Base-by-base conservation (phyloP, 2,329 filamentous ascomycete genomes). In the Malbranchea zuffiana region DNA sequence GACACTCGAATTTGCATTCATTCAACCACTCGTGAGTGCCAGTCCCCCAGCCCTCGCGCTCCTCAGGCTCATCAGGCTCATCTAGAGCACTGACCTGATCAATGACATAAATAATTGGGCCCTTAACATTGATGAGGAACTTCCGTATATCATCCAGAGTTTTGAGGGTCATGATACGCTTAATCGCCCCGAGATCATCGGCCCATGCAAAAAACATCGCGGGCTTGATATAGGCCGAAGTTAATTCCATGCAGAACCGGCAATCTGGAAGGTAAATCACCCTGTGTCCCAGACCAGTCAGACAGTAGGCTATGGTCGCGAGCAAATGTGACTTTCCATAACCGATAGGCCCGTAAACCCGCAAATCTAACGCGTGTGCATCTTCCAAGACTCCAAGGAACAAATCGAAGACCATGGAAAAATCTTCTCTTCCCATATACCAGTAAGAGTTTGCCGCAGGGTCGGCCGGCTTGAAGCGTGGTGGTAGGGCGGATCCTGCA, bases 281-380 rank as follows among this genome's bases (percentile, higher is more conserved):
- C 7, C 25, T 3, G 3, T 20, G 19, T 2, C 34, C 26, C 6
- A 8, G 23, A 29, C 13, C 3, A 13, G 25, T 28, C 3, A 37
- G 34, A 25, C 8, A 37, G 21, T 37, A 37, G 6, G 13, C 13
- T 8, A 37, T 2, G n/a, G 34, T 21, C 2, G 34, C 25, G 4
- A 37, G 34, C 10, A 37, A 11, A 4, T 36, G 34, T 8, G 34
- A 36, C 21, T 29, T 36, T 29, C 34, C 23, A 29, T 36, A 20
- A 6, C 34, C 34, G 8, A 36, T 29, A 6, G 17, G 34, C 2
- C 34, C 34, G 20, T 36, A 36, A 12, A 36, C 6, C 34, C 34
- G 29, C 21, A 36, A 12, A 16, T 36, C 34, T n/a, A 5, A 2
- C 11, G 10, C 11, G 15, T 29, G 17, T 7, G 11, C 10, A n/a